phyloP scores from a whole-genome alignment of 371 early-diverging fungal species.

The Rhizomucor pusillus region DNA sequence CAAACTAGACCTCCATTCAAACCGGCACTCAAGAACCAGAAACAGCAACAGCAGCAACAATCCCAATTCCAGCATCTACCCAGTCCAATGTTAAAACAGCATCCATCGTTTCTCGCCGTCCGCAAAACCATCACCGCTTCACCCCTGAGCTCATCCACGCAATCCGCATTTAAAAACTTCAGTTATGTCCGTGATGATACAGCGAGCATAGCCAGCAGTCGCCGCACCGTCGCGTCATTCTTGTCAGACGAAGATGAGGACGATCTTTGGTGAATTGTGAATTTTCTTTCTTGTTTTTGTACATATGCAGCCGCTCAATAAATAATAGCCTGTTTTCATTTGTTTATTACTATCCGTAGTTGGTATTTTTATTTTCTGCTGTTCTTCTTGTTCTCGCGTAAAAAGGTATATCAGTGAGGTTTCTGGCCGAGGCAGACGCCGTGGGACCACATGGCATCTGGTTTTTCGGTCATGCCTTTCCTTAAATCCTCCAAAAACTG shows the following conservation, averaged over 20 bases:
- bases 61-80: conserved; percentile 1
- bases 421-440: conserved; percentile 14
- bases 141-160: conserved; percentile 18
- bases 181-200: conserved; percentile 29
- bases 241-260: conserved; percentile 20
- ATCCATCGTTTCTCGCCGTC: conserved; percentile 11
- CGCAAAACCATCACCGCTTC: conserved; percentile 10
- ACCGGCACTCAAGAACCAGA: conserved; percentile 6
- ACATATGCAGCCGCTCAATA: not conserved
- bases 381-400: not conserved
- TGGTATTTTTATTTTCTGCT: not conserved
- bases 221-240: conserved; percentile 13
- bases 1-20: conserved; percentile 62
- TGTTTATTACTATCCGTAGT: not conserved
- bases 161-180: conserved; percentile 35
- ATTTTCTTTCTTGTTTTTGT: conserved; percentile 2
- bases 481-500: conserved; percentile 12
- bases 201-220: conserved; percentile 14
- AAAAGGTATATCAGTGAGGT: not conserved
- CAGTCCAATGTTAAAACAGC: conserved; percentile 4
- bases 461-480: conserved; percentile 6
- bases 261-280: conserved; percentile 3
- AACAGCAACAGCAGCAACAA: conserved; percentile 4
- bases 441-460: conserved; percentile 15
- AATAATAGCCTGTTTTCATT: too few species aligned